Evolutionary conservation across 2,329 filamentous ascomycete genomes (phyloP).

Genomic region (Paramyrothecium sp.): DNA sequence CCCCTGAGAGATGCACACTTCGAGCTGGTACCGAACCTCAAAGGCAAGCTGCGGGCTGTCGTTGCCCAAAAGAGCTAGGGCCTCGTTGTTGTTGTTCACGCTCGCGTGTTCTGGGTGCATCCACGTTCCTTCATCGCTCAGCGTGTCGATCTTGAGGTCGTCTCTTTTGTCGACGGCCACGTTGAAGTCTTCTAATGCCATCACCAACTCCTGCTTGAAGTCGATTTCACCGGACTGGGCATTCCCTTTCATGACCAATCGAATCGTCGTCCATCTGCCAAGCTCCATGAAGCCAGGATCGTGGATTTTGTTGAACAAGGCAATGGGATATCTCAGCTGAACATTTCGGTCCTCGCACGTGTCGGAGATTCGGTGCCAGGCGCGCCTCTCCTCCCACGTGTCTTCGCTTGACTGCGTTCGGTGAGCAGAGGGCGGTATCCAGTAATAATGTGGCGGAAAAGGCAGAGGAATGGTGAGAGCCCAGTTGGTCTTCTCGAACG

Average conservation of each 20-base stretch:
- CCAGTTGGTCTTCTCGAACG: slow-evolving; percentile 22
- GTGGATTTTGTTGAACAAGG: slow-evolving; percentile 33
- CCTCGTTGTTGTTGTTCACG: slow-evolving; percentile 13
- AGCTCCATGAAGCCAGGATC: slow-evolving; percentile 43
- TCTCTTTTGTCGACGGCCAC: slow-evolving; percentile 46
- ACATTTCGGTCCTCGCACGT: slow-evolving; percentile 35
- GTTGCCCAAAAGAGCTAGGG: slow-evolving; percentile 24
- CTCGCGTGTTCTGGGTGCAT: slow-evolving; percentile 24
- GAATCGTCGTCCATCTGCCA: slow-evolving; percentile 57
- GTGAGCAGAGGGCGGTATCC: slow-evolving; percentile 20
- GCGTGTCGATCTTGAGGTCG: slow-evolving; percentile 38
- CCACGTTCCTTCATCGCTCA: slow-evolving; percentile 24
- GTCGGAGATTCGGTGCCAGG: slow-evolving; percentile 49
- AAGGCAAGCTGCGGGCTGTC: slow-evolving; percentile 52
- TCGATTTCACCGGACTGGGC: slow-evolving; percentile 24
- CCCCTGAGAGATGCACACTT: slow-evolving; percentile 85
- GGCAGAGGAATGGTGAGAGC: slow-evolving; percentile 46
- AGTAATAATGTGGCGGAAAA: slow-evolving; percentile 48
- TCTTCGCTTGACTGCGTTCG: slow-evolving; percentile 12
- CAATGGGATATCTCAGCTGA: slow-evolving; percentile 32
- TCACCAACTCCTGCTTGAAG: slow-evolving; percentile 33
- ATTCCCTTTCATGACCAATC: slow-evolving; percentile 26
- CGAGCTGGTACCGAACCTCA: slow-evolving; percentile 81
- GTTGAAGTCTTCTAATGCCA: slow-evolving; percentile 70
- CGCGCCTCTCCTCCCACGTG: slow-evolving; percentile 38